Conservation (phyloP, 345 rosid genomes). For the Schrenkiella parvula region DNA sequence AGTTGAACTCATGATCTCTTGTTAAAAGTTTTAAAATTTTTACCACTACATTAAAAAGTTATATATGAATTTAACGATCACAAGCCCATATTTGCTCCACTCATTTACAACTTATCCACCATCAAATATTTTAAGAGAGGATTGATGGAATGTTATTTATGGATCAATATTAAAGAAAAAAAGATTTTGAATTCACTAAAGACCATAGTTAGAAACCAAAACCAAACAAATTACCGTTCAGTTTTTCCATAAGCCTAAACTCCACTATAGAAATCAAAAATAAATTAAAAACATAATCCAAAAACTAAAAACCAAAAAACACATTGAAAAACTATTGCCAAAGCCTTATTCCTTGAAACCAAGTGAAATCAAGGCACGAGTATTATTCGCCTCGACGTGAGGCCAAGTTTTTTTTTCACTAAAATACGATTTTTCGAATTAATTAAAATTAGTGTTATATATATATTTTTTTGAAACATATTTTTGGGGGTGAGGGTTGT, state of each 20-base stretch:
- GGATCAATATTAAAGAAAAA: too few relatives aligned
- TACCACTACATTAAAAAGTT: too few relatives aligned
- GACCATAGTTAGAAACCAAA: neutral
- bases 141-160: too few relatives aligned
- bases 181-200: too few relatives aligned
- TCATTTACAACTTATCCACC: too few relatives aligned
- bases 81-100: too few relatives aligned
- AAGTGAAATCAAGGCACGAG: neutral
- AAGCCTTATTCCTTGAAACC: neutral
- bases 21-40: too few relatives aligned
- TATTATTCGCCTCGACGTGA: conserved; percentile 9
- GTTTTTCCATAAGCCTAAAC: neutral
- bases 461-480: neutral
- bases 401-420: conserved; percentile 2
- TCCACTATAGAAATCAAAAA: neutral
- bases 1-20: too few relatives aligned
- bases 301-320: neutral
- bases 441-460: neutral
- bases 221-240: neutral
- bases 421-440: neutral
- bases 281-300: neutral
- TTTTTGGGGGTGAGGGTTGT: neutral
- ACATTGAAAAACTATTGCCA: too few relatives aligned
- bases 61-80: too few relatives aligned
- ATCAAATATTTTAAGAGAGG: too few relatives aligned